Evolutionary conservation across 306 rosid species (phyloP).

Genomic region (Vigna trinervia): DNA sequence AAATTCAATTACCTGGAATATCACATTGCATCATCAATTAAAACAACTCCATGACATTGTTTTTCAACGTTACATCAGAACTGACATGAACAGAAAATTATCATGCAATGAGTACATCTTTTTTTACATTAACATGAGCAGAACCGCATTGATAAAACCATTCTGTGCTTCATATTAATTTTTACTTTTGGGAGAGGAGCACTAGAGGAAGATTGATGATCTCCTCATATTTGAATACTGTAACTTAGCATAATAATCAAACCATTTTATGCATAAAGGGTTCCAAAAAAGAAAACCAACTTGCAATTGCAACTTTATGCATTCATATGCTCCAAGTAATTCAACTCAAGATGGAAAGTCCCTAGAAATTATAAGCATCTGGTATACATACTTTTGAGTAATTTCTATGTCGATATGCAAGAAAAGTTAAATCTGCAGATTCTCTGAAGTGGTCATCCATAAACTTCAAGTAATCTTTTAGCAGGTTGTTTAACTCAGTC

Average conservation of each 20-base stretch:
- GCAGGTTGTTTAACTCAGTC: slow-evolving; percentile 66
- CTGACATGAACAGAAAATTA: slow-evolving; percentile 27
- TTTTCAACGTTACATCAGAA: slow-evolving; percentile 20
- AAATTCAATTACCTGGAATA: slow-evolving; percentile 89
- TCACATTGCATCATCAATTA: slow-evolving; percentile 20
- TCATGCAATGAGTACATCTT: background rate
- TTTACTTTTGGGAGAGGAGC: background rate
- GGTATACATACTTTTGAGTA: slow-evolving; percentile 82
- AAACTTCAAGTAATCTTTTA: slow-evolving; percentile 90
- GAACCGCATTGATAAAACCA: slow-evolving; percentile 19
- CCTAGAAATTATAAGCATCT: slow-evolving; percentile 16
- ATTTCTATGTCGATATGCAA: slow-evolving; percentile 93
- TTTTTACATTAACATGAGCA: background rate
- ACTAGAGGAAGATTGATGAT: background rate
- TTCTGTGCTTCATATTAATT: background rate
- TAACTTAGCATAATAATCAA: slow-evolving; percentile 26
- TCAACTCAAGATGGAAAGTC: slow-evolving; percentile 34
- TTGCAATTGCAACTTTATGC: slow-evolving; percentile 30
- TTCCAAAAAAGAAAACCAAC: slow-evolving; percentile 15
- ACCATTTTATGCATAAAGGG: slow-evolving; percentile 11
- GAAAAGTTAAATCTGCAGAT: slow-evolving; percentile 95
- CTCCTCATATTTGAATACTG: slow-evolving; percentile 25
- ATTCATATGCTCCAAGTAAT: slow-evolving; percentile 31
- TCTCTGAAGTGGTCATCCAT: slow-evolving; percentile 98
- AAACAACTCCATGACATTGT: slow-evolving; percentile 19